A percentile compares a stretch with the other conserved stretches of the same genome.
phyloP scores from a whole-genome alignment of 2,329 filamentous ascomycete species.

The Colletotrichum zoysiae region DNA sequence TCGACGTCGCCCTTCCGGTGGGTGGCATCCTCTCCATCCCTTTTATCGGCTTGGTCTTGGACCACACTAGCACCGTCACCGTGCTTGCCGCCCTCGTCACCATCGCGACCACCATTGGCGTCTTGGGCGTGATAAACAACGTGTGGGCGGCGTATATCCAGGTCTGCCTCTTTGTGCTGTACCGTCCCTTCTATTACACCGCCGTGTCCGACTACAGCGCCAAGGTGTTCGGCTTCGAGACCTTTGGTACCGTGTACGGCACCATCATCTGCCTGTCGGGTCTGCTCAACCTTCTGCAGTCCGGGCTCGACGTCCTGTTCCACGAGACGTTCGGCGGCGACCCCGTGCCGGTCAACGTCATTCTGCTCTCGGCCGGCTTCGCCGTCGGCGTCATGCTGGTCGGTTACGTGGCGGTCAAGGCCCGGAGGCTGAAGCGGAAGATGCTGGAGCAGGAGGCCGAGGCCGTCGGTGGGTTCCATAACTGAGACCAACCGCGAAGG shows the following conservation, averaged over 20 bases:
- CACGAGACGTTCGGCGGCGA: slow-evolving; percentile 78
- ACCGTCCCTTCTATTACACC: slow-evolving; percentile 91
- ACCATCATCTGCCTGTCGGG: slow-evolving; percentile 89
- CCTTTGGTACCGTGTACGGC: slow-evolving; percentile 95
- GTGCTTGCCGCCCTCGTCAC: slow-evolving; percentile 79
- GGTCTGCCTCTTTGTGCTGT: slow-evolving; percentile 83
- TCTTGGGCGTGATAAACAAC: slow-evolving; percentile 80
- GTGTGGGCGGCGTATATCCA: slow-evolving; percentile 80
- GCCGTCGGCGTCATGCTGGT: slow-evolving; percentile 76
- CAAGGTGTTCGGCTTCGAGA: slow-evolving; percentile 92
- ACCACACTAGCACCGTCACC: slow-evolving; percentile 78
- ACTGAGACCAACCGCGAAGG: neutral
- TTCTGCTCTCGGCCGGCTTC: slow-evolving; percentile 72
- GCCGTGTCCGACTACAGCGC: slow-evolving; percentile 89
- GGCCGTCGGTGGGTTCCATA: slow-evolving; percentile 18
- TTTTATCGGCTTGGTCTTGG: slow-evolving; percentile 85
- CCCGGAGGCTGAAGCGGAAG: slow-evolving; percentile 52
- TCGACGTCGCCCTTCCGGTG: slow-evolving; percentile 82
- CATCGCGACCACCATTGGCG: slow-evolving; percentile 79
- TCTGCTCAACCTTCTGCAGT: slow-evolving; percentile 86
- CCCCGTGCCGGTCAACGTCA: slow-evolving; percentile 81
- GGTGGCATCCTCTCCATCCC: slow-evolving; percentile 89
- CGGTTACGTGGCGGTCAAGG: slow-evolving; percentile 68
- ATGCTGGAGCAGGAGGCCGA: slow-evolving; percentile 42
- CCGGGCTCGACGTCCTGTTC: slow-evolving; percentile 82